Base-by-base conservation (phyloP, 805 yeast genomes). In the Crinitomyces ghanaensis region DNA sequence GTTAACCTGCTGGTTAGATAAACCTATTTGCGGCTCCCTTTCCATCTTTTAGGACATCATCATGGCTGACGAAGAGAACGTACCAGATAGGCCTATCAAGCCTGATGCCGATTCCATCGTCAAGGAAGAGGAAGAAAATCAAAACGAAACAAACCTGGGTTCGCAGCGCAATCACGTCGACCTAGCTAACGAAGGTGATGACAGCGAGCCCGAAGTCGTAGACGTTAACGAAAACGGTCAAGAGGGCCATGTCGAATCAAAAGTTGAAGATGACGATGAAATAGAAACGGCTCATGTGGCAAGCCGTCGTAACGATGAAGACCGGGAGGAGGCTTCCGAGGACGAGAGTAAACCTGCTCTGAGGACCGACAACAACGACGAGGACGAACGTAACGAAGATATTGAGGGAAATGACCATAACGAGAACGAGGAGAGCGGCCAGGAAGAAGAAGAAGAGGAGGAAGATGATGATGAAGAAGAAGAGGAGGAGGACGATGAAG, bases 401-500 rank as follows among this genome's bases (percentile, higher is more conserved):
- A 26, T 20, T 9, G 35, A 63, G 4, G 57, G 59, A n/a, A 65
- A 64, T 30, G 44, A 33, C 4, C 35, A 29, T 27, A 50, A 33
- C 94, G 85, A 45, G 95, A 91, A 16, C 93, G 79, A 45, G 61
- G 80, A 19, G 71, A 49, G 52, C 62, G 32, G 68, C 67, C 38
- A 34, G 7, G 39, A 40, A 5, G 45, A 34, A 23, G 40, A 30
- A 16, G 48, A 95, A 83, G 86, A 82, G 39, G 95, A 83, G 40
- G 95, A 84, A 44, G 96, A 88, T 34, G 96, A 85, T 42, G 88
- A 77, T 19, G 76, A 77, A 19, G 86, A 83, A 39, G 97, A 85
- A 38, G 96, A 84, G 25, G 96, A 85, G 42, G 95, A 91, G 11
- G 95, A 80, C 42, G 63, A 80, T 14, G 74, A 49, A 48, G 67